Conservation (phyloP, 1,284 basidiomycete genomes). For the Heliocybe sulcata region DNA sequence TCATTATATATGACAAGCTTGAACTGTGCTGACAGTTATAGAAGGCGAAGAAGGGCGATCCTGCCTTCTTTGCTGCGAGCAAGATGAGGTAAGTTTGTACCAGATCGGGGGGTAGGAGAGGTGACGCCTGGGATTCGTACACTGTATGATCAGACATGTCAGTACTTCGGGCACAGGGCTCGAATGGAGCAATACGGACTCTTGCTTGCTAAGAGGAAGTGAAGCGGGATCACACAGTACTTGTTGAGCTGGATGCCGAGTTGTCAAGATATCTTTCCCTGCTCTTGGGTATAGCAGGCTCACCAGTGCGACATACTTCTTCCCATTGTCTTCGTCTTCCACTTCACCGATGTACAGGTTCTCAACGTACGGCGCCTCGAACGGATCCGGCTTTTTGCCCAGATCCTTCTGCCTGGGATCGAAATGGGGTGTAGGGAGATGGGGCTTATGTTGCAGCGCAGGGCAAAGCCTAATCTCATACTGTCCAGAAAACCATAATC, state of each 20-base stretch:
- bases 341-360: conserved; percentile 71
- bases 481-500: conserved; percentile 28
- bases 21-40: conserved; percentile 61
- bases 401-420: conserved; percentile 20
- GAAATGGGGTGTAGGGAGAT: conserved; percentile 39
- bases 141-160: conserved; percentile 30
- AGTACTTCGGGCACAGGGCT: not conserved
- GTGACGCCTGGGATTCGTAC: conserved; percentile 68
- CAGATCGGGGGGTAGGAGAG: conserved; percentile 72
- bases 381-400: conserved; percentile 53
- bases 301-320: conserved; percentile 72
- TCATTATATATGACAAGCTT: not conserved
- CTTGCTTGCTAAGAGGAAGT: conserved; percentile 79
- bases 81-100: conserved; percentile 68
- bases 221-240: conserved; percentile 74
- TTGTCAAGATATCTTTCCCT: no score
- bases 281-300: no score
- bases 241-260: conserved; percentile 88
- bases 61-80: conserved; percentile 54
- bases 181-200: conserved; percentile 30
- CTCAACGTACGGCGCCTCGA: conserved; percentile 72
- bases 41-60: conserved; percentile 65
- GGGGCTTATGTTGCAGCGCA: conserved; percentile 70
- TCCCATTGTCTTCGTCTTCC: conserved; percentile 50
- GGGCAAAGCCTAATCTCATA: conserved; percentile 80